Percentiles rank a stretch among this genome's conserved stretches.
These are phyloP conservation scores for Sporothrix pseudoabietina DNA, from an alignment of 2,329 filamentous ascomycete genomes.

Conservation along the genomic window DNA sequence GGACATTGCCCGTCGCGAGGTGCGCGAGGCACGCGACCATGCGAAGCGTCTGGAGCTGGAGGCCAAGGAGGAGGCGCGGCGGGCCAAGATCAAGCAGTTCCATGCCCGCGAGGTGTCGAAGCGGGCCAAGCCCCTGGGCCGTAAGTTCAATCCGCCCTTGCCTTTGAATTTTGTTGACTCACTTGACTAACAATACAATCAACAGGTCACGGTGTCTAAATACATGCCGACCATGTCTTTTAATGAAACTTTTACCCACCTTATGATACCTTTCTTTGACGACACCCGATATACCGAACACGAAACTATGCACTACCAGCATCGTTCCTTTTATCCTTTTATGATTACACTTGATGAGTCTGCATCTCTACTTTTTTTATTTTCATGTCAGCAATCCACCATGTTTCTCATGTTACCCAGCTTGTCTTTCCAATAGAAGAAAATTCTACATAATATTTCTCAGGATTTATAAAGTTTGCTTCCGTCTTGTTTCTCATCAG, in stretches of 20 bases:
- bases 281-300: not conserved
- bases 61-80: conserved; percentile 64
- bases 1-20: conserved; percentile 56
- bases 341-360: not conserved
- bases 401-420: too few species aligned
- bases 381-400: too few species aligned
- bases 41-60: conserved; percentile 65
- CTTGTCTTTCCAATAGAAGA: too few species aligned
- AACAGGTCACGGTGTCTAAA: not conserved
- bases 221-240: not conserved
- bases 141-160: conserved; percentile 45
- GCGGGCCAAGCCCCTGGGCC: conserved; percentile 68
- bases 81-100: conserved; percentile 68
- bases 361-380: not conserved
- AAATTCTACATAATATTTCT: too few species aligned
- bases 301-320: not conserved
- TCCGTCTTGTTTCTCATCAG: too few species aligned
- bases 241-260: not conserved
- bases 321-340: not conserved
- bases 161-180: not conserved
- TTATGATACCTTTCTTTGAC: not conserved
- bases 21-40: conserved; percentile 64
- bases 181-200: not conserved
- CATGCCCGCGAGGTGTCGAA: conserved; percentile 67
- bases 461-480: too few species aligned